Conservation (phyloP, 257 asterid genomes). For the Lavandula angustifolia region DNA sequence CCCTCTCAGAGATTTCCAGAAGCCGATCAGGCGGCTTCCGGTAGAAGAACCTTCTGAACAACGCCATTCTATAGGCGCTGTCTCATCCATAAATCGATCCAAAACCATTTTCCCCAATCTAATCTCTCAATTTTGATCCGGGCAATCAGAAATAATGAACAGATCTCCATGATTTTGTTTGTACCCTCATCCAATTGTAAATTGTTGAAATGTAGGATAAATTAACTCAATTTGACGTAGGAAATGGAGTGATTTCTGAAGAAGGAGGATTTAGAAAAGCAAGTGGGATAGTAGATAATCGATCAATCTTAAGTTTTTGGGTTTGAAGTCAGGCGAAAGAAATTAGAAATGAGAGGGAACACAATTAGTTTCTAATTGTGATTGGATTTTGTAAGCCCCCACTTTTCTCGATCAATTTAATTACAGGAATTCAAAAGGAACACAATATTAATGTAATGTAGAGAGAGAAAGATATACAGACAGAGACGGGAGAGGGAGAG, state of each 20-base stretch:
- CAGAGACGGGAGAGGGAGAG: conserved; percentile 29
- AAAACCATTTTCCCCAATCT: conserved; percentile 47
- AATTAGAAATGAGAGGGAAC: conserved; percentile 13
- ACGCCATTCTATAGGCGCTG: conserved; percentile 99
- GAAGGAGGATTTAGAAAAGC: conserved; percentile 32
- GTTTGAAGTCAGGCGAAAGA: conserved; percentile 32
- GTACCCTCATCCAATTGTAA: conserved; percentile 35
- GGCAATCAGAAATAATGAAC: conserved; percentile 27
- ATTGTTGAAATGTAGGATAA: conserved; percentile 16
- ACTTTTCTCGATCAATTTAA: conserved; percentile 26
- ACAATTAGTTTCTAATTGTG: conserved; percentile 21
- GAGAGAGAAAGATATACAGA: neutral
- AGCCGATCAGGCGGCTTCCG: conserved; percentile 99
- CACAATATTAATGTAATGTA: neutral
- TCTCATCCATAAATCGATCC: conserved; percentile 65
- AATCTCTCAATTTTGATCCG: conserved; percentile 16
- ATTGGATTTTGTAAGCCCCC: conserved; percentile 20
- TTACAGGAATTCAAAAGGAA: neutral
- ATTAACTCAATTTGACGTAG: conserved; percentile 20
- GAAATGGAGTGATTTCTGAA: conserved; percentile 14
- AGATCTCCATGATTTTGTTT: conserved; percentile 45
- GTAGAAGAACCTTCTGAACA: conserved; percentile 95
- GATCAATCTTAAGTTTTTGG: conserved; percentile 34
- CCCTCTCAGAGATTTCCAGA: conserved; percentile 97
- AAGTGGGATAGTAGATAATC: conserved; percentile 37